Evolutionary conservation across 2,329 filamentous ascomycete genomes (phyloP).

Genomic region (Apiospora kogelbergensis): DNA sequence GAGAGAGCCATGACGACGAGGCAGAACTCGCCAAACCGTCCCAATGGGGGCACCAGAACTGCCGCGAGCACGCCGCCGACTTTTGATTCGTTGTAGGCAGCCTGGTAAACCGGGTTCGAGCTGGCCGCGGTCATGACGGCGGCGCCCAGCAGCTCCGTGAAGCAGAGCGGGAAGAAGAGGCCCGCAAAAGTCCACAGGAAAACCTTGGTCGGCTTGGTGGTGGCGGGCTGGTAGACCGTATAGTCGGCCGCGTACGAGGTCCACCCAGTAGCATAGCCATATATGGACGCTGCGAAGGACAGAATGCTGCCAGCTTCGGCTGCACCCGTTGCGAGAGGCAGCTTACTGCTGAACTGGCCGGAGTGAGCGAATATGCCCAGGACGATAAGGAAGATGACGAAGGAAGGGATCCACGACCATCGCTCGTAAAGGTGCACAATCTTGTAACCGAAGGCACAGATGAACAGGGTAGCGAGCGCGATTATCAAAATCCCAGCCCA

Average conservation of each 20-base stretch:
- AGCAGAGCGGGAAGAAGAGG: constrained; percentile 69
- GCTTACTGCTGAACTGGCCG: constrained; percentile 58
- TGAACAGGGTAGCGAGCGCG: constrained; percentile 62
- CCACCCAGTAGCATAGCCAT: constrained; percentile 73
- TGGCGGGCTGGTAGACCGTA: constrained; percentile 72
- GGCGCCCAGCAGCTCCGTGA: constrained; percentile 72
- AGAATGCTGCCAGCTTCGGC: constrained; percentile 62
- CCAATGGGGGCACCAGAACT: constrained; percentile 62
- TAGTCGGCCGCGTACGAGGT: constrained; percentile 75
- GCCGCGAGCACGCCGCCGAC: constrained; percentile 68
- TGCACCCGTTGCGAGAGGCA: constrained; percentile 58
- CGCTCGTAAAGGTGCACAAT: constrained; percentile 77
- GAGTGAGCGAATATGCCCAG: constrained; percentile 67
- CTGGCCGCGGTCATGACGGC: constrained; percentile 66
- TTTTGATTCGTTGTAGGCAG: constrained; percentile 54
- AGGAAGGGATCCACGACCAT: constrained; percentile 71
- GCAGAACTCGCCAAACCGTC: constrained; percentile 72
- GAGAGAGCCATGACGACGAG: constrained; percentile 64
- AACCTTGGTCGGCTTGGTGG: constrained; percentile 58
- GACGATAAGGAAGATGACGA: constrained; percentile 72
- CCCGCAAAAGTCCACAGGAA: constrained; percentile 71
- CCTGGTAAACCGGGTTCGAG: constrained; percentile 52
- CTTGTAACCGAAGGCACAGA: constrained; percentile 75
- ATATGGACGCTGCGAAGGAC: constrained; percentile 65
- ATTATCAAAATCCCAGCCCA: constrained; percentile 76